Evolutionary conservation across 192 early-diverging fungal species (phyloP), one percentile per base, ranked within the genome.

Genomic region (Coemansia sp.): DNA sequence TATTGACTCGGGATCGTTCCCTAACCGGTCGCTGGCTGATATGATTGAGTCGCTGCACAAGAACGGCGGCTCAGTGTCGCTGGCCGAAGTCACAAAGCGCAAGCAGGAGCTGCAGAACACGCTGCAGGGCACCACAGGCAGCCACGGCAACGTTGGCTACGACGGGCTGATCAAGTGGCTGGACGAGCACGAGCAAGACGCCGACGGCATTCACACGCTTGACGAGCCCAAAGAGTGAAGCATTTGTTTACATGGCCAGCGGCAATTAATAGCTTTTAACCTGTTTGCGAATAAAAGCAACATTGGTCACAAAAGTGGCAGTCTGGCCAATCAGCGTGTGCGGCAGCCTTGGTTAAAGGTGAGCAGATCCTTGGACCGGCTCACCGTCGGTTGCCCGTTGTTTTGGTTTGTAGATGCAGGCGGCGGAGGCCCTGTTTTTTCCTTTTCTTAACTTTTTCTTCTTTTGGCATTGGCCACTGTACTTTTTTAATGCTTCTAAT

Each of bases 101-200:
- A 60, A 73, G 0, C 43, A 56, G 9, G 62, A 80, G 57, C 64
- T 80, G 43, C 64, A 66, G 54, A 70, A 80, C 60, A 66, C 53
- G 9, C 62, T 80, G 48, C 65, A 72, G 61, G 78, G 78, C 37
- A 72, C 78, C 19, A 62, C 69, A 0, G 78, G 78, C 32, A 77
- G 83, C 59, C 50, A 83, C 17, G 64, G 70, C 41, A 83, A 91
- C 58, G 89, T 87, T 65, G 76, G 76, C 50, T 57, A 72, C 45
- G 89, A 91, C 25, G 91, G 91, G 14, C 90, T 94, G 69, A 73
- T 83, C 17, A 29, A 62, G 32, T 79, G 76, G 76, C 59, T 70
- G 9, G 60, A 79, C 10, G 45, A 50, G 15, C 71, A 79, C n/a
- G 4, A 12, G 14, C 14, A 47, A 47, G 43, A 47, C 43, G n/a